Conservation (phyloP, 768 basidiomycete genomes). For the Mycena galopus region DNA sequence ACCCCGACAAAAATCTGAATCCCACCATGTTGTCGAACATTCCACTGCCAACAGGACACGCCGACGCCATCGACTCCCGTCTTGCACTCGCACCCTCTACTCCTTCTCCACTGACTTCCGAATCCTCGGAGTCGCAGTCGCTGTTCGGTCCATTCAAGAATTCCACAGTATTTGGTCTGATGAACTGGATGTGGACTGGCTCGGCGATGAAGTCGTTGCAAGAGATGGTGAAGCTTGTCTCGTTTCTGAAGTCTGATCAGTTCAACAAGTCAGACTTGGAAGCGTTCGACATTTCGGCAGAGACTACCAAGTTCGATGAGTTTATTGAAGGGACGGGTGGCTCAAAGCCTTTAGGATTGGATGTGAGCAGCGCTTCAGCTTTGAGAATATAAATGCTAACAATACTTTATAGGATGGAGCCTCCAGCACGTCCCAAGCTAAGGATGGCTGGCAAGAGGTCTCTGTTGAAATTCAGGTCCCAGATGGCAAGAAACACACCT, state of each 20-base stretch:
- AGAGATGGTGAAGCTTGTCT: background rate
- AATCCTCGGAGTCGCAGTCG: background rate
- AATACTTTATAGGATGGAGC: too few relatives aligned
- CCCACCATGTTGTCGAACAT: background rate
- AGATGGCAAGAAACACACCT: background rate
- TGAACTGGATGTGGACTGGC: too few relatives aligned
- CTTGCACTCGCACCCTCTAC: background rate
- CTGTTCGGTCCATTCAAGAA: background rate
- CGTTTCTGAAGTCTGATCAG: background rate
- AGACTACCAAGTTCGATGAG: background rate
- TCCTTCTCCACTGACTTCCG: background rate
- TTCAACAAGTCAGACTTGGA: slow-evolving; percentile 5
- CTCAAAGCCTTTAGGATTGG: background rate
- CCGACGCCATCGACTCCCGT: background rate
- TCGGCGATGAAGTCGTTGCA: background rate
- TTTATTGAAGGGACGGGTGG: background rate
- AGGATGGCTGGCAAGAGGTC: background rate
- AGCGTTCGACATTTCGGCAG: background rate
- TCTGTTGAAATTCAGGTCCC: background rate
- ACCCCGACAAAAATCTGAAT: background rate
- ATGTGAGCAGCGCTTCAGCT: background rate
- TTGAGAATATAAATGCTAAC: too few relatives aligned
- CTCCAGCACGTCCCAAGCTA: background rate
- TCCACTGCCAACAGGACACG: background rate
- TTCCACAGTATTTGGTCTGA: background rate